These are phyloP conservation scores for Rutstroemia sydowiana DNA, from an alignment of 2,329 filamentous ascomycete species.

Conservation along the genomic window DNA sequence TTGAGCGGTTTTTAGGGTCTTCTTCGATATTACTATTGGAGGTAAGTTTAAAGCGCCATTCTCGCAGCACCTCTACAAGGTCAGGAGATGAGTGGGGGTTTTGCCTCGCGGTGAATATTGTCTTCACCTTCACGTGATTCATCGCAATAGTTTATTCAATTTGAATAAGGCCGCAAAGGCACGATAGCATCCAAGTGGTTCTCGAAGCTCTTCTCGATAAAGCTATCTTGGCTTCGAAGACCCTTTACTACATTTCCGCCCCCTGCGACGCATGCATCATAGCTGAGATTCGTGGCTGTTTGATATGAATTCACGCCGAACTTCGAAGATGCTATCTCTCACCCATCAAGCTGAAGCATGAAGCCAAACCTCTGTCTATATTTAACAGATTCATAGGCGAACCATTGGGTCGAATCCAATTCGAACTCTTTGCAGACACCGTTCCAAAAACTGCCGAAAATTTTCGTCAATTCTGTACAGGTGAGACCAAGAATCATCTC, in stretches of 20 bases:
- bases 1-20: conserved; percentile 20
- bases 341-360: neutral
- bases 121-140: no score
- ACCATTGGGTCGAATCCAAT: conserved; percentile 77
- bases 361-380: neutral
- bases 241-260: no score
- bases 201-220: no score
- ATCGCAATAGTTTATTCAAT: neutral
- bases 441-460: conserved; percentile 90
- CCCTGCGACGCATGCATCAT: no score
- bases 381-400: conserved; percentile 50
- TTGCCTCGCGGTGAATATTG: no score
- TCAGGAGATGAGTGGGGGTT: no score
- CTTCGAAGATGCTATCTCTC: neutral
- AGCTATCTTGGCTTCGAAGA: neutral
- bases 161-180: neutral
- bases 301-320: no score
- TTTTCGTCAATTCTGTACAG: conserved; percentile 94
- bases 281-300: no score
- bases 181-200: no score
- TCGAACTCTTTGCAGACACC: conserved; percentile 81
- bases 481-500: conserved; percentile 72
- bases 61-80: no score
- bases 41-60: no score
- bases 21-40: conserved; percentile 75